These are phyloP conservation scores for cucumber (Cucumis sativus) DNA, from an alignment of 306 rosid genomes.

Conservation along the genomic window DNA sequence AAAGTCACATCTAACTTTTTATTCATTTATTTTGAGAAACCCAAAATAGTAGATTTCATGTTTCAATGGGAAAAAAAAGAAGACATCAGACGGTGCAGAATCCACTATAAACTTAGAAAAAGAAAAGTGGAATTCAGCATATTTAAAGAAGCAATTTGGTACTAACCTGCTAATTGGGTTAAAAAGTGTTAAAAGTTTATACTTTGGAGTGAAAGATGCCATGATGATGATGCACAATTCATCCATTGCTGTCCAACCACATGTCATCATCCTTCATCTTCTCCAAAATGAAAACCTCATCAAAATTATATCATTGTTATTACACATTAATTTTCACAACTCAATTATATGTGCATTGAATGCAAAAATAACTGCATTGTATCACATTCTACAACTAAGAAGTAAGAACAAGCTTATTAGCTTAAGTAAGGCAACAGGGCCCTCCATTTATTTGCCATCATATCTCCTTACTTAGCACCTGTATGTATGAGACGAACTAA, in stretches of 20 bases:
- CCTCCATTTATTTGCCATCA: constrained; percentile 39
- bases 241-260: not conserved
- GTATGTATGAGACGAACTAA: constrained; percentile 67
- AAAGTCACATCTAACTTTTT: no score
- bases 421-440: constrained; percentile 28
- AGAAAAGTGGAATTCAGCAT: not conserved
- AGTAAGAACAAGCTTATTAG: constrained; percentile 16
- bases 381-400: constrained; percentile 13
- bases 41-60: no score
- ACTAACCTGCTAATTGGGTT: not conserved
- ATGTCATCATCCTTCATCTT: not conserved
- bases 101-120: not conserved
- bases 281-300: not conserved
- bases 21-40: no score
- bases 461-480: constrained; percentile 71
- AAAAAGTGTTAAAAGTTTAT: not conserved
- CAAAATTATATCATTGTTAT: not conserved
- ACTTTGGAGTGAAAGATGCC: not conserved
- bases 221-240: not conserved
- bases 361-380: not conserved
- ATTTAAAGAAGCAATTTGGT: not conserved
- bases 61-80: not conserved
- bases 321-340: constrained; percentile 5
- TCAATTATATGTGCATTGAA: not conserved
- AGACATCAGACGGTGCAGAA: not conserved